These are phyloP conservation scores for Agrocybe praecox DNA, from an alignment of 768 basidiomycete species.

Conservation along the genomic window DNA sequence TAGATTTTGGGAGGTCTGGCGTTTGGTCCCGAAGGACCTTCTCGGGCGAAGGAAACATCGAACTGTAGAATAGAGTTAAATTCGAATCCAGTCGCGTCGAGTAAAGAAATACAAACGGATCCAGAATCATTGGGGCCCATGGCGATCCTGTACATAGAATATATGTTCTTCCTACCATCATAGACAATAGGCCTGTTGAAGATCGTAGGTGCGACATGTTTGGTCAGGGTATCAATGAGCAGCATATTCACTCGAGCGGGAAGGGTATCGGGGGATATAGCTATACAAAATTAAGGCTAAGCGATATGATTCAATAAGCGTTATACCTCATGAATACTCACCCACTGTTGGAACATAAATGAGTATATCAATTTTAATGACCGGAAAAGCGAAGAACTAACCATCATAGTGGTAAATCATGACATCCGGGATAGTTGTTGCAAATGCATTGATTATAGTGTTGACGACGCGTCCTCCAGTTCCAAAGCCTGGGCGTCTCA, in stretches of 20 bases:
- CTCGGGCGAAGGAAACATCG: constrained; percentile 51
- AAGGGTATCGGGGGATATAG: constrained; percentile 25
- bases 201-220: constrained; percentile 50
- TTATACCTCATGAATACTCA: too few relatives aligned
- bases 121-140: constrained; percentile 54
- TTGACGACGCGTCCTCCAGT: constrained; percentile 29
- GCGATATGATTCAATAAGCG: background rate
- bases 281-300: constrained; percentile 15
- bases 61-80: constrained; percentile 45
- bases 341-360: constrained; percentile 21
- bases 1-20: constrained; percentile 64
- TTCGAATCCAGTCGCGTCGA: background rate
- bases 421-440: constrained; percentile 46
- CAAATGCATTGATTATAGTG: constrained; percentile 48
- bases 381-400: constrained; percentile 14
- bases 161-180: constrained; percentile 80
- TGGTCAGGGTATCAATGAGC: constrained; percentile 63
- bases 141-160: constrained; percentile 55
- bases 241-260: constrained; percentile 57
- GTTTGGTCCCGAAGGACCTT: constrained; percentile 21
- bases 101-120: constrained; percentile 41
- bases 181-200: constrained; percentile 73
- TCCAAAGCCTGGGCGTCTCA: constrained; percentile 63
- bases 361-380: background rate
- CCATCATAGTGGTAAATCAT: constrained; percentile 74